Base-by-base conservation (phyloP, 352 stramenopile species). In the Phytophthora capsici region DNA sequence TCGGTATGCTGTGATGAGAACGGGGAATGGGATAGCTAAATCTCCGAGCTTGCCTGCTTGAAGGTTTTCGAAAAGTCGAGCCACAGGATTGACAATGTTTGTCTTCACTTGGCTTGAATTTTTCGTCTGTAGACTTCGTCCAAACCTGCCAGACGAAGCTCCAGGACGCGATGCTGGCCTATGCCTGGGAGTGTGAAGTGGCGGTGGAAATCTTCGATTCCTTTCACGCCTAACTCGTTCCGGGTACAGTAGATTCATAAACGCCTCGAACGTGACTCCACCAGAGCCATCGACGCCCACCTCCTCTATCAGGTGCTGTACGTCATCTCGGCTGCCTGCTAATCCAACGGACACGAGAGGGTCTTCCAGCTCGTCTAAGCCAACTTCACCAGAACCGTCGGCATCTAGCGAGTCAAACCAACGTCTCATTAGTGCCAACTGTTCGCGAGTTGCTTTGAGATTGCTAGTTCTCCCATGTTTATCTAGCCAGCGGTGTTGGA, bases 331-430 rank as follows among this genome's bases (percentile, higher is more conserved):
- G 51, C 63, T 89, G 7, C 78, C 72, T 20, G 88, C 89, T 20
- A 97, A 75, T 1, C 89, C 89, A 12, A 95, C 86, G 0, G 87
- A 95, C n/a, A 97, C 81, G 13, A 97, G 75, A n/a, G 89, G 89
- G 30, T 95, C 86, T 36, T 93, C 86, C 9, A 97, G 74, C 46
- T 97, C 88, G 54, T 93, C 80, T 13, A 96, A 51, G 3, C 88
- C 86, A 17, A 96, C 85, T 45, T 91, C 86, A 2, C 88, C 89
- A 1, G 82, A 91, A 16, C 85, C 84, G 32, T 96, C 89, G 1
- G 80, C 57, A 55, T 97, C 89, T n/a, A 97, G 74, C n/a, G 80
- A 94, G 46, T 92, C 83, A 47, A 97, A 97, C 89, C 89, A 97
- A 26, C 77, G 82, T 3, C 82, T 63, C 66, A 95, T 78, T 13